A percentile compares a stretch with the other conserved stretches of the same genome.
Evolutionary conservation across 2,329 filamentous ascomycete genomes (phyloP).

Genomic region (Phaeosphaeriaceae sp.): DNA sequence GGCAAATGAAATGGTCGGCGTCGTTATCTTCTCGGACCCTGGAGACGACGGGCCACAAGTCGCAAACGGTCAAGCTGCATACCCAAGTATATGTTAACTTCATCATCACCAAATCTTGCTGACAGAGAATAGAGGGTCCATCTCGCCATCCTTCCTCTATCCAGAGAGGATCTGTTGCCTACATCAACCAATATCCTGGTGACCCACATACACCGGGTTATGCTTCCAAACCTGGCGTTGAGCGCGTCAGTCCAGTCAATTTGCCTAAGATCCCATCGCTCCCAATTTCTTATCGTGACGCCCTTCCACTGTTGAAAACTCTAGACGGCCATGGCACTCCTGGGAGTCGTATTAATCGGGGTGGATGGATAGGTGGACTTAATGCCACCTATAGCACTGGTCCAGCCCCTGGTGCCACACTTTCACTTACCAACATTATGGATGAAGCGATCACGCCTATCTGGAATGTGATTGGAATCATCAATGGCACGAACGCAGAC

Average conservation of each 20-base stretch:
- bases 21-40: conserved; percentile 53
- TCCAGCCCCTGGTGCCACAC: conserved; percentile 59
- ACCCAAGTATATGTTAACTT: conserved; percentile 29
- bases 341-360: conserved; percentile 43
- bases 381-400: conserved; percentile 41
- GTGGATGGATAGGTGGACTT: conserved; percentile 42
- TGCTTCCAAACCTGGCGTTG: conserved; percentile 80
- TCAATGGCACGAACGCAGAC: conserved; percentile 66
- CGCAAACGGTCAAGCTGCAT: conserved; percentile 43
- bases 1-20: conserved; percentile 51
- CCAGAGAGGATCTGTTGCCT: conserved; percentile 59
- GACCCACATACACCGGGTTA: conserved; percentile 62
- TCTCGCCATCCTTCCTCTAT: conserved; percentile 50
- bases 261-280: conserved; percentile 83
- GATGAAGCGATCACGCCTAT: conserved; percentile 77
- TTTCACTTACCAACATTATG: conserved; percentile 67
- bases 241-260: conserved; percentile 63
- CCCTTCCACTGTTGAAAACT: conserved; percentile 78
- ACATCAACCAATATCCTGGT: conserved; percentile 63
- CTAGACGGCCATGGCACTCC: conserved; percentile 80
- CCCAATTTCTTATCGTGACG: conserved; percentile 83
- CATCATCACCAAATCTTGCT: background rate
- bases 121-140: conserved; percentile 20
- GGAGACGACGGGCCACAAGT: conserved; percentile 48
- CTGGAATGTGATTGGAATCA: conserved; percentile 74